A percentile compares a stretch with the other conserved stretches of the same genome.
phyloP scores from a whole-genome alignment of 176 grass and related monocot genomes.

The Melocanna baccifera region DNA sequence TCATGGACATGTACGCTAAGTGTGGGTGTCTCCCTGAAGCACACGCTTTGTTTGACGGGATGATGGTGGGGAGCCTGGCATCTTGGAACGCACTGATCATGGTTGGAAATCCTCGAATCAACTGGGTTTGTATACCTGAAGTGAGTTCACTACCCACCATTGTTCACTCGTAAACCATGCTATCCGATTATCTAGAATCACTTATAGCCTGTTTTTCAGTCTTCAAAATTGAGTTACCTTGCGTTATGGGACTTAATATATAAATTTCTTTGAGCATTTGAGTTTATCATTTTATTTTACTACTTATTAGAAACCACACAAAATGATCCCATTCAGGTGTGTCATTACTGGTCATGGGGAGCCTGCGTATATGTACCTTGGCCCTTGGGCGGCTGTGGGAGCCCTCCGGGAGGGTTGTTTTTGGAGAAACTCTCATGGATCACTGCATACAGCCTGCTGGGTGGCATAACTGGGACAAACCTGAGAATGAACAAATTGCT shows the following conservation, averaged over 20 bases:
- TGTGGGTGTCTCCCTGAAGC: constrained; percentile 46
- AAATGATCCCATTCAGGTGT: constrained; percentile 25
- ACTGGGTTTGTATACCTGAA: constrained; percentile 56
- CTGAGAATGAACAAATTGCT: constrained; percentile 45
- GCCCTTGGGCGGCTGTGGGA: constrained; percentile 44
- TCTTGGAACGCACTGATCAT: constrained; percentile 62
- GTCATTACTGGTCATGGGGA: constrained; percentile 36
- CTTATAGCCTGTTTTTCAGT: too few species aligned
- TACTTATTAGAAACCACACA: not conserved
- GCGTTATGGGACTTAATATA: too few species aligned
- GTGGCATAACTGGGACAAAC: constrained; percentile 59
- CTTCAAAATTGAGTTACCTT: too few species aligned
- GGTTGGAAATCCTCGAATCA: constrained; percentile 54
- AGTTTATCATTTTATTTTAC: not conserved
- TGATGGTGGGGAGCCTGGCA: constrained; percentile 27
- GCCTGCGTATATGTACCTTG: constrained; percentile 39
- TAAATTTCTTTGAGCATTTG: not conserved
- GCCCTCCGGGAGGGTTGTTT: constrained; percentile 43
- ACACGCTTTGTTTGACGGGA: constrained; percentile 43
- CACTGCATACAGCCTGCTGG: constrained; percentile 34
- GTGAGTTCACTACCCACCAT: constrained; percentile 1
- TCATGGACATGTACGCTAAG: constrained; percentile 64
- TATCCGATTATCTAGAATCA: not conserved
- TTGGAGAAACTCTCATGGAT: constrained; percentile 48
- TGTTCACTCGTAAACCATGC: not conserved